Base-by-base conservation (phyloP, 768 basidiomycete species). In the Boletus speciosus region DNA sequence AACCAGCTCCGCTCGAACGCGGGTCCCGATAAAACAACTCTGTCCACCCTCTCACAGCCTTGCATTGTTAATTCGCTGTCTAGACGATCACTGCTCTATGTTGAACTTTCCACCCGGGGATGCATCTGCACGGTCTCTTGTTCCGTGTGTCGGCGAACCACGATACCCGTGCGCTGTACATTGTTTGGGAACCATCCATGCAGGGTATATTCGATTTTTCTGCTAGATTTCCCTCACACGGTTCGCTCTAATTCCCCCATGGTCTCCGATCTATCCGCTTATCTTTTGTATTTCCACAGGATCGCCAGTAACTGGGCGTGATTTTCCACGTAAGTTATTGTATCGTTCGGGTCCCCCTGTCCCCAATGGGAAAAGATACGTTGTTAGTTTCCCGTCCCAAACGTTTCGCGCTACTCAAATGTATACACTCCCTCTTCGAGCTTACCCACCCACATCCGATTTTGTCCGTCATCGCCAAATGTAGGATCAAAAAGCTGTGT, bases 1-100 rank as follows among this genome's bases (percentile, higher is more conserved):
- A 34, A 47, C 56, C 57, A 69, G 68, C 69, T 70, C 69, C 69
- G 69, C 69, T 72, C 70, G 52, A 71, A 71, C 68, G 46, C 42
- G n/a, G 16, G n/a, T 38, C 36, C 21, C 27, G 31, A 12, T 8
- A 31, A 21, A 40, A 54, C 34, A 5, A 14, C 37, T 25, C 6
- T 42, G 31, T n/a, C n/a, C 37, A 31, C n/a, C 36, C 4, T 16
- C 9, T 23, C 23, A 14, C 11, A 10, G 3, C 37, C 37, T 25
- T 53, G 23, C 10, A 11, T 9, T 15, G 14, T 23, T n/a, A 16
- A 8, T 12, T 23, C 23, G 11, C 36, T 29, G 14, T 37, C 23
- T 16, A 19, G 21, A 9, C 4, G 15, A n/a, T 35, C 15, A 2
- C 15, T 10, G n/a, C 21, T 32, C n/a, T 5, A 5, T 15, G 14